phyloP scores from a whole-genome alignment of 345 rosid species.

The Brassica rapa region DNA sequence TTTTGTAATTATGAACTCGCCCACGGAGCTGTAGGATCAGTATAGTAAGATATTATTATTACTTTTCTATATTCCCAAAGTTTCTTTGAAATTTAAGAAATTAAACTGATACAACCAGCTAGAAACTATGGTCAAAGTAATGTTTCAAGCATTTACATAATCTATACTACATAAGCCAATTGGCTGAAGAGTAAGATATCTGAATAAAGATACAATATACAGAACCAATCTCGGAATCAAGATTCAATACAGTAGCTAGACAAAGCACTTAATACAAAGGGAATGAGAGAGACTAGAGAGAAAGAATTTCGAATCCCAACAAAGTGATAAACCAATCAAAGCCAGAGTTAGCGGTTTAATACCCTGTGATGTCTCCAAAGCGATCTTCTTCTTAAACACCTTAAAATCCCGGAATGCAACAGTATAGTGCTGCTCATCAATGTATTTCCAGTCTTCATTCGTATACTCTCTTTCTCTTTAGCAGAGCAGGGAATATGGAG shows the following conservation, averaged over 20 bases:
- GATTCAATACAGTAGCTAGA: not conserved
- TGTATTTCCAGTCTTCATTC: constrained; percentile 45
- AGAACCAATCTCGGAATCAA: not conserved
- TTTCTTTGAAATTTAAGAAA: no score
- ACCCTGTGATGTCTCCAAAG: not conserved
- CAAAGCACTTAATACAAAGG: constrained; percentile 27
- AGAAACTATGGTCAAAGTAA: not conserved
- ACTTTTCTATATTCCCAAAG: no score
- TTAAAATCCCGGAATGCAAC: not conserved
- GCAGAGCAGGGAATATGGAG: constrained; percentile 66
- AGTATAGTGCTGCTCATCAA: constrained; percentile 15
- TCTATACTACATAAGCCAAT: not conserved
- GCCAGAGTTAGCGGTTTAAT: constrained; percentile 10
- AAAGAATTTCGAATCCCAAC: not conserved
- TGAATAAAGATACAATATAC: not conserved
- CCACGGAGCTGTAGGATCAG: no score
- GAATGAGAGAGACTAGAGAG: constrained; percentile 4
- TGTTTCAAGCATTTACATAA: not conserved
- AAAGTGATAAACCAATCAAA: constrained; percentile 4
- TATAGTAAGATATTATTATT: no score
- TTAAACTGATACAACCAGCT: no score
- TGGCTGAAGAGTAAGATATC: not conserved
- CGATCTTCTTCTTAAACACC: constrained; percentile 30
- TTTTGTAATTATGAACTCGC: no score
- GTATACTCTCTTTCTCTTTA: constrained; percentile 70